Evolutionary conservation across 352 stramenopile species (phyloP), one percentile per base, ranked within the genome.

Genomic region (Discostella stelligera): DNA sequence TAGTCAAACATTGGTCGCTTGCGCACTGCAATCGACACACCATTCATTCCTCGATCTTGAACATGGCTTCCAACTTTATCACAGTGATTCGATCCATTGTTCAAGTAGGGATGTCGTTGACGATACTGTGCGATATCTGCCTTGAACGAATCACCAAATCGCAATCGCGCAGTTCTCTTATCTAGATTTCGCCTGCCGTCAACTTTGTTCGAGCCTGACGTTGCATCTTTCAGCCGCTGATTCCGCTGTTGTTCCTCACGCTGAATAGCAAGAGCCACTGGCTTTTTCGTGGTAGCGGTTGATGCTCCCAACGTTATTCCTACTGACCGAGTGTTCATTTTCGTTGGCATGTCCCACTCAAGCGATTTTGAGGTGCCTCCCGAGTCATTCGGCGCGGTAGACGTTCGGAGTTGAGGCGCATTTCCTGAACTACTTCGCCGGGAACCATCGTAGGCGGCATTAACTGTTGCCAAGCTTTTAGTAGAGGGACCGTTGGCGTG

Each of bases 1-100:
- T 96, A 94, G 16, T 89, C 73, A 65, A 96, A 90, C 66, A 97
- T 82, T 27, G 94, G 94, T 49, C 94, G 91, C 74, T 96, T 96
- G 55, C 94, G 91, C 63, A 97, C 86, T 65, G 89, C 95, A 61
- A 97, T 91, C 68, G 93, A 94, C 30, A 95, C 81, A 60, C 90
- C 83, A 67, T 85, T 93, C 25, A 80, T 71, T 16, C 59, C 61
- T 9, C 66, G 65, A 55, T 83, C 70, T 62, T 79, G 66, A 27
- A 74, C 79, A 37, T 71, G 48, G 50, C 48, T 79, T 58, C 58
- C 68, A 25, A 52, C n/a, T 67, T 80, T 80, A 16, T 85, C 70
- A 18, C 54, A 62, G 41, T 83, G 74, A 46, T 83, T 84, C 8
- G 68, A 62, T 44, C 64, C 77, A 61, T 71, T 73, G 53, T 86